Percentiles rank a stretch among this genome's conserved stretches.
phyloP scores from a whole-genome alignment of 345 rosid genomes.

The Atalantia buxifolia region DNA sequence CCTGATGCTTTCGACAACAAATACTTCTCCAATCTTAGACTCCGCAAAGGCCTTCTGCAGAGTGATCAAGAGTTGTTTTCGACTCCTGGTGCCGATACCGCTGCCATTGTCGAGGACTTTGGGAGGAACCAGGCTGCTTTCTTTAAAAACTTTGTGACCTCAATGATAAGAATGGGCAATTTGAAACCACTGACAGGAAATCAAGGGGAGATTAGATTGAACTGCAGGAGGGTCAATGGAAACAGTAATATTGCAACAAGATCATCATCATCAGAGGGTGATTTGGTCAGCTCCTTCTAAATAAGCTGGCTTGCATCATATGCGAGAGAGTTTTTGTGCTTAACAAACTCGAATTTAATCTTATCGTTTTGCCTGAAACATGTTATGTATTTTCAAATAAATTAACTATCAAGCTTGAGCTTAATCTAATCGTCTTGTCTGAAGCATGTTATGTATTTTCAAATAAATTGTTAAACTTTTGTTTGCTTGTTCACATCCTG shows the following conservation, averaged over 20 bases:
- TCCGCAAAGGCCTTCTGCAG: slow-evolving; percentile 44
- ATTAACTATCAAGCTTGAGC: not conserved
- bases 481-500: too few relatives aligned
- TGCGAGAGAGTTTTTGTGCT: not conserved
- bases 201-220: slow-evolving; percentile 52
- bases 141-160: slow-evolving; percentile 45
- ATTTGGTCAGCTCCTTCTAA: slow-evolving; percentile 6
- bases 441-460: too few relatives aligned
- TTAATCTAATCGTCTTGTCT: too few relatives aligned
- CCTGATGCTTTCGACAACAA: slow-evolving; percentile 47
- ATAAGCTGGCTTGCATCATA: not conserved
- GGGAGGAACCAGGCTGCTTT: slow-evolving; percentile 40
- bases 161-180: slow-evolving; percentile 75
- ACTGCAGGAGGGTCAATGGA: slow-evolving; percentile 49
- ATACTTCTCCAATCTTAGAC: slow-evolving; percentile 50
- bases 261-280: not conserved
- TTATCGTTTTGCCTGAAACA: too few relatives aligned
- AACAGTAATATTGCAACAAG: not conserved
- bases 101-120: slow-evolving; percentile 36
- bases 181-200: slow-evolving; percentile 44
- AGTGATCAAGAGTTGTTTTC: slow-evolving; percentile 61
- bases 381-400: too few relatives aligned
- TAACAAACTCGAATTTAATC: not conserved
- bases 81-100: slow-evolving; percentile 42
- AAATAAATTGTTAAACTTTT: too few relatives aligned